Evolutionary conservation across 192 early-diverging fungal genomes (phyloP).

Genomic region (Linnemannia elongata): DNA sequence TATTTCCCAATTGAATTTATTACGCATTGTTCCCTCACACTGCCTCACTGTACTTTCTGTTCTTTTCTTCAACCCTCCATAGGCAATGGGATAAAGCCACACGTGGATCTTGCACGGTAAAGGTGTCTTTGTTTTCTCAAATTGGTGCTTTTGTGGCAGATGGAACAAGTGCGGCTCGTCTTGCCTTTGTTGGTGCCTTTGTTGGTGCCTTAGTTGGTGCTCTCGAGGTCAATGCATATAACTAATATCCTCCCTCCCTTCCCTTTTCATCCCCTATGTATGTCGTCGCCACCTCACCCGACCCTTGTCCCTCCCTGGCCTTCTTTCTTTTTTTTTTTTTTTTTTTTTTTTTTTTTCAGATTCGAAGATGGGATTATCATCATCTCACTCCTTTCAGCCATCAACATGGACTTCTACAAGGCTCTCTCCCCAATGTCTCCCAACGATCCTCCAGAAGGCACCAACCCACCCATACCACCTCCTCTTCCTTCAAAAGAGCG

Average conservation of each 20-base stretch:
- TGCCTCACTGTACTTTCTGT: neutral
- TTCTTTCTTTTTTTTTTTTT: neutral
- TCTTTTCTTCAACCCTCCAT: neutral
- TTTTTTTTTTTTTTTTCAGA: constrained; percentile 17
- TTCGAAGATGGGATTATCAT: constrained; percentile 68
- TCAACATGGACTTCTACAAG: constrained; percentile 65
- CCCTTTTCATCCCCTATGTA: neutral
- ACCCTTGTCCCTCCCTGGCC: too few species aligned
- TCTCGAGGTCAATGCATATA: neutral
- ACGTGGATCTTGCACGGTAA: constrained; percentile 65
- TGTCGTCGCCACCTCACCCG: neutral
- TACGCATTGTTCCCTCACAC: neutral
- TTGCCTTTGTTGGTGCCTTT: neutral
- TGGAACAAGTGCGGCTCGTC: neutral
- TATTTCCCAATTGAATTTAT: too few species aligned
- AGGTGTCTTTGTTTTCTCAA: neutral
- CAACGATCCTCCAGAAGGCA: constrained; percentile 29
- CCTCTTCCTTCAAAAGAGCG: neutral
- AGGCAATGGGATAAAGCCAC: constrained; percentile 64
- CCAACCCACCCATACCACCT: neutral
- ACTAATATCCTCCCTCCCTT: neutral
- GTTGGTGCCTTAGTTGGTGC: neutral
- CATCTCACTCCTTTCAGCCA: constrained; percentile 60
- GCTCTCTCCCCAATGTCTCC: constrained; percentile 35
- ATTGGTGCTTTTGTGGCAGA: neutral